Conservation (phyloP, 2,329 filamentous ascomycete genomes). For the Trichoderma arundinaceum region DNA sequence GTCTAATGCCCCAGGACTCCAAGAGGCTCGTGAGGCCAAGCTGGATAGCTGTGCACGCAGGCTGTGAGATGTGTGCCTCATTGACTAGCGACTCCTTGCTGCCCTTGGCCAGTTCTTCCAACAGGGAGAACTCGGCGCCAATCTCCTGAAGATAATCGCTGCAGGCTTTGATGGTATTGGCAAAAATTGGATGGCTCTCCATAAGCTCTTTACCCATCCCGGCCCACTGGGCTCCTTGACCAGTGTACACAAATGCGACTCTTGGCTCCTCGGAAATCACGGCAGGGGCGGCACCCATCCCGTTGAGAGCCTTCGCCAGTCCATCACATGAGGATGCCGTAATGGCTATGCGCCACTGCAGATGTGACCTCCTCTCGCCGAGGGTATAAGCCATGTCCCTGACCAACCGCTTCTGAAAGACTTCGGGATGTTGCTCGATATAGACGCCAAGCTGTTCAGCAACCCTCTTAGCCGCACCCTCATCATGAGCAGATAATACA, state of each 20-base stretch:
- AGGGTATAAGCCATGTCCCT: slow-evolving; percentile 56
- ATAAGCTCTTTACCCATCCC: slow-evolving; percentile 49
- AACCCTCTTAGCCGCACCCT: slow-evolving; percentile 43
- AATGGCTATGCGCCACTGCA: slow-evolving; percentile 53
- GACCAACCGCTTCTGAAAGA: slow-evolving; percentile 52
- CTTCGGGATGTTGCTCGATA: slow-evolving; percentile 50
- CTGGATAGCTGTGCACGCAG: slow-evolving; percentile 54
- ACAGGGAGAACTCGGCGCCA: slow-evolving; percentile 46
- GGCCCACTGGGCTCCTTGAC: slow-evolving; percentile 49
- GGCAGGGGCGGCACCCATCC: slow-evolving; percentile 34
- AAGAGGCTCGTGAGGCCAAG: slow-evolving; percentile 54
- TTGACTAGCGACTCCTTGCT: slow-evolving; percentile 44
- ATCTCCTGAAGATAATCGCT: slow-evolving; percentile 45
- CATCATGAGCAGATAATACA: slow-evolving; percentile 49
- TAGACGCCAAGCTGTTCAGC: slow-evolving; percentile 46
- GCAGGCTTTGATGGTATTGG: slow-evolving; percentile 41
- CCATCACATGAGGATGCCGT: slow-evolving; percentile 52
- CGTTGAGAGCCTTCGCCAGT: slow-evolving; percentile 52
- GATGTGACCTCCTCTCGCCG: slow-evolving; percentile 51
- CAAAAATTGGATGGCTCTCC: slow-evolving; percentile 45
- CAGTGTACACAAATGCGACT: slow-evolving; percentile 47
- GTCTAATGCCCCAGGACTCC: slow-evolving; percentile 50
- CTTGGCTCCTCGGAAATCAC: slow-evolving; percentile 35
- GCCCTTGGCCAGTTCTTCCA: slow-evolving; percentile 47
- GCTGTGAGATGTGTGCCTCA: slow-evolving; percentile 52